These are phyloP conservation scores for Sarcodon sp. DNA, from an alignment of 768 basidiomycete species.

Conservation along the genomic window DNA sequence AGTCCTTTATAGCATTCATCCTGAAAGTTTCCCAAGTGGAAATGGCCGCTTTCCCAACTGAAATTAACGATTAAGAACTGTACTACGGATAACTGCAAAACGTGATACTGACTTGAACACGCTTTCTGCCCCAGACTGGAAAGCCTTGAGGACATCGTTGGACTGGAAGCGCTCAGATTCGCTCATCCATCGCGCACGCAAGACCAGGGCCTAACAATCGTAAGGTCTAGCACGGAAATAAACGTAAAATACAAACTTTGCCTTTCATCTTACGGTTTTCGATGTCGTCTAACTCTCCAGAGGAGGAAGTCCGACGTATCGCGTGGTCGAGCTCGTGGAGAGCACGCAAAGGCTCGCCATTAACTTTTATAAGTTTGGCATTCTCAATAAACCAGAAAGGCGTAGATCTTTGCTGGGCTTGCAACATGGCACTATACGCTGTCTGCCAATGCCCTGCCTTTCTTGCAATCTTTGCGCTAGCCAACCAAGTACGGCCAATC, in stretches of 20 bases:
- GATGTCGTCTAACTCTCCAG: background rate
- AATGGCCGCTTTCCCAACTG: slow-evolving; percentile 80
- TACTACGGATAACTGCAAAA: background rate
- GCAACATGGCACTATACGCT: slow-evolving; percentile 89
- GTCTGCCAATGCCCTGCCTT: slow-evolving; percentile 95
- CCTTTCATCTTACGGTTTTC: slow-evolving; percentile 35
- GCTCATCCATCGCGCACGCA: slow-evolving; percentile 87
- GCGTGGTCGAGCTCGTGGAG: slow-evolving; percentile 77
- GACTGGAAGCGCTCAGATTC: slow-evolving; percentile 76
- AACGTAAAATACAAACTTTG: slow-evolving; percentile 35
- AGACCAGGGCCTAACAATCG: slow-evolving; percentile 46
- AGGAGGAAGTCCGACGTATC: slow-evolving; percentile 10
- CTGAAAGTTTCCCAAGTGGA: slow-evolving; percentile 80
- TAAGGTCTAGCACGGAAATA: background rate
- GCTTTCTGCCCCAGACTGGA: slow-evolving; percentile 35
- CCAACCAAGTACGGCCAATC: slow-evolving; percentile 80
- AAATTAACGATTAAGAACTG: background rate
- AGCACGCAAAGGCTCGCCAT: slow-evolving; percentile 73
- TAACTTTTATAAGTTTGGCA: slow-evolving; percentile 72
- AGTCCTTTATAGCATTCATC: slow-evolving; percentile 62
- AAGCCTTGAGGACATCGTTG: slow-evolving; percentile 45
- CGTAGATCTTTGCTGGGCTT: slow-evolving; percentile 64
- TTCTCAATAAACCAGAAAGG: slow-evolving; percentile 81
- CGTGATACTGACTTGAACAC: slow-evolving; percentile 33
- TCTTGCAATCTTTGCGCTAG: slow-evolving; percentile 89